Conservation (phyloP, 768 basidiomycete genomes). For the Chlorophyllum brunneum region DNA sequence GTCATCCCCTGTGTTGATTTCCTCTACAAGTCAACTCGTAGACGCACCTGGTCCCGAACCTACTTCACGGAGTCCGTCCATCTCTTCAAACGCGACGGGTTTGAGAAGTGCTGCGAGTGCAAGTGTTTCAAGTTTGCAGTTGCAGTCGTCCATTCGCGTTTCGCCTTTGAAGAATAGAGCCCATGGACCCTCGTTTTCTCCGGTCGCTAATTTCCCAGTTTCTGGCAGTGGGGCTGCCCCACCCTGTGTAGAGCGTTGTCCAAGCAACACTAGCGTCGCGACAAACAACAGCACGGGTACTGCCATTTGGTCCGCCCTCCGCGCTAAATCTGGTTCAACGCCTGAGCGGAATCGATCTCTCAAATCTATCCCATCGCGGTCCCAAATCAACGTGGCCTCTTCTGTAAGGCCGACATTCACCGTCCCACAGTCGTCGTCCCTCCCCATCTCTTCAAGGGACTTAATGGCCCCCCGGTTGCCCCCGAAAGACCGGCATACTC, state of each 20-base stretch:
- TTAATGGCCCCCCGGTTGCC: constrained; percentile 14
- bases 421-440: constrained; percentile 18
- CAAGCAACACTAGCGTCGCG: constrained; percentile 7
- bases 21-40: constrained; percentile 12
- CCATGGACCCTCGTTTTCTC: background rate
- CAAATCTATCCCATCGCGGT: constrained; percentile 30
- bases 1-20: constrained; percentile 9
- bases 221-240: background rate
- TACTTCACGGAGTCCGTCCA: constrained; percentile 6
- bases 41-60: background rate
- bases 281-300: constrained; percentile 3
- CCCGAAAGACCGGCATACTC: background rate
- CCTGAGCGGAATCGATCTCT: constrained; percentile 20
- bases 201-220: background rate
- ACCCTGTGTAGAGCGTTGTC: background rate
- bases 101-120: constrained; percentile 6
- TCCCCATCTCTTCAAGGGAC: constrained; percentile 18
- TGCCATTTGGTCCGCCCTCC: constrained; percentile 9
- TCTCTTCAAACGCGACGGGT: constrained; percentile 2
- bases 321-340: background rate
- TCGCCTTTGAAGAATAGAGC: constrained; percentile 6
- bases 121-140: constrained; percentile 9
- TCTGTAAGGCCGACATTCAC: constrained; percentile 9
- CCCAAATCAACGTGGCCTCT: constrained; percentile 22
- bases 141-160: constrained; percentile 11